phyloP scores from a whole-genome alignment of 257 asterid genomes.

The Lantana camara region DNA sequence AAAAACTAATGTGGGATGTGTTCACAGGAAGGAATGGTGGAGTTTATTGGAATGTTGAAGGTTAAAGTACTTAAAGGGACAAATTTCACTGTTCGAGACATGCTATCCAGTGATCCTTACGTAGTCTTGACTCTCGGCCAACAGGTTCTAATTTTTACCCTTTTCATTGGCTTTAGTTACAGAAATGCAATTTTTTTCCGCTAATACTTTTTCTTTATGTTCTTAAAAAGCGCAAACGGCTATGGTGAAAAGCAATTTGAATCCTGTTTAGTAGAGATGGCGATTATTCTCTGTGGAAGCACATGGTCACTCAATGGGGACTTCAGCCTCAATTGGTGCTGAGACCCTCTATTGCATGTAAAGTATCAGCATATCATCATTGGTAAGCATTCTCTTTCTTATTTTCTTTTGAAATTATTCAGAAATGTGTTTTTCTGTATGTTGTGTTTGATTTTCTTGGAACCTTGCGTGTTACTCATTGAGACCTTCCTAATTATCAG shows the following conservation, averaged over 20 bases:
- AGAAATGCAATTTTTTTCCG: not conserved
- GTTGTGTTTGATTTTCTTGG: too few relatives aligned
- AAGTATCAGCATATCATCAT: too few relatives aligned
- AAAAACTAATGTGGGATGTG: constrained; percentile 27
- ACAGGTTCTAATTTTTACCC: constrained; percentile 54
- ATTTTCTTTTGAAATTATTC: too few relatives aligned
- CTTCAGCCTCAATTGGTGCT: too few relatives aligned
- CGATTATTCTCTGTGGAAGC: too few relatives aligned
- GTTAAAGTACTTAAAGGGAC: constrained; percentile 75
- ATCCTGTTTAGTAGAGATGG: constrained; percentile 97
- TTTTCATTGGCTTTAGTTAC: too few relatives aligned
- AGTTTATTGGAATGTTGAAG: constrained; percentile 88
- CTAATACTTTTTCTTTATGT: constrained; percentile 32
- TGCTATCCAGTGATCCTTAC: constrained; percentile 96
- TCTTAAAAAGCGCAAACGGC: constrained; percentile 78
- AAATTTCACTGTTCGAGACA: constrained; percentile 87
- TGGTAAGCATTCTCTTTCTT: too few relatives aligned
- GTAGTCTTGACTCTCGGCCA: constrained; percentile 82
- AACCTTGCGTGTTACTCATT: too few relatives aligned
- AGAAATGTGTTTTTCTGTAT: too few relatives aligned
- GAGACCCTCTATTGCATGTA: too few relatives aligned
- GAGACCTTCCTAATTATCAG: too few relatives aligned
- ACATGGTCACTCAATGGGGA: too few relatives aligned
- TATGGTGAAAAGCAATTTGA: constrained; percentile 76
- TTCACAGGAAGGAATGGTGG: constrained; percentile 90